Base-by-base conservation (phyloP, 805 yeast genomes). In the Candida xiaguanensis region DNA sequence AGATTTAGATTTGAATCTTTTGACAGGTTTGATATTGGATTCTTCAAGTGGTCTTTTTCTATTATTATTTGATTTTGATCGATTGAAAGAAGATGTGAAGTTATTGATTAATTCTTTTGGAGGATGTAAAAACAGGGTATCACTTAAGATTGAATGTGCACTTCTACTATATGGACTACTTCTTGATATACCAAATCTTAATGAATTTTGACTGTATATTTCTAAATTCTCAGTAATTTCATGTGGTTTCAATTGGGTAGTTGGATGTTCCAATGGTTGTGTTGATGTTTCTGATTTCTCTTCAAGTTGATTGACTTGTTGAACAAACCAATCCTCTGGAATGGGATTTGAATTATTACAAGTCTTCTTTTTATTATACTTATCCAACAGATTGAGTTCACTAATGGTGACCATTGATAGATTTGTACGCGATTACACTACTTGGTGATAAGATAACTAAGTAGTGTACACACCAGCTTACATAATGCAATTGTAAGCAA, bases 141-240 rank as follows among this genome's bases (percentile, higher is more conserved):
- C 34, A 33, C 22, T 24, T 14, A 33, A 20, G 9, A 27, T 14
- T 9, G 38, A 35, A 5, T 33, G 28, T 9, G 22, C 13, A 26
- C 29, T 20, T 30, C 8, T 13, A 31, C 34, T 31, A n/a, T 20
- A 13, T 5, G 34, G 18, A 31, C 34, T 19, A 25, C 30, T 24
- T 23, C 23, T 34, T 5, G n/a, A 7, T n/a, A 34, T 4, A 17
- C 26, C 26, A 17, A 34, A 34, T 22, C 17, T 34, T 4, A 34
- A 25, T 16, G 36, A 34, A 9, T 25, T 34, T 34, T 34, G 36
- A 25, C 36, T 34, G 7, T 19, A 34, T 8, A 34, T 19, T 40
- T 40, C 42, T 15, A 41, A 22, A 33, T 41, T 29, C 13, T 41
- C 38, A 11, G 44, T 41, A 14, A 41, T 26, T 29, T 41, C 44